Evolutionary conservation across 129 eudicot genomes (phyloP).

Genomic region (Tagetes erecta): DNA sequence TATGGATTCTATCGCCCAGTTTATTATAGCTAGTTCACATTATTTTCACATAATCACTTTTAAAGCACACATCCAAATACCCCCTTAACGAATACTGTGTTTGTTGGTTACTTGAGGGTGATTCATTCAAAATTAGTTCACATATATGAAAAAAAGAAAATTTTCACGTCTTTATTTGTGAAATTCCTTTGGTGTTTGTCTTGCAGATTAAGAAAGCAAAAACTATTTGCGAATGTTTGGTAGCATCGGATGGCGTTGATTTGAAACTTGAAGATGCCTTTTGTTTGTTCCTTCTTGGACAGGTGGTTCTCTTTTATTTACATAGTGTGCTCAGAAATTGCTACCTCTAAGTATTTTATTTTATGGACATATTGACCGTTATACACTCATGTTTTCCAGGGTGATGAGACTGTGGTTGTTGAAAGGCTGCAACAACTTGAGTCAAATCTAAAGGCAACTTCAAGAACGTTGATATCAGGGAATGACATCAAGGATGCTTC

Average conservation of each 20-base stretch:
- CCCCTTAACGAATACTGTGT: background rate
- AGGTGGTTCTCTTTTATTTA: conserved; percentile 45
- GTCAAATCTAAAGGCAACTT: conserved; percentile 46
- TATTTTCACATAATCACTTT: background rate
- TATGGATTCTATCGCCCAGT: background rate
- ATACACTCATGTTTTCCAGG: conserved; percentile 47
- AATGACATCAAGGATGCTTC: conserved; percentile 63
- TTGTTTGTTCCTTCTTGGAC: conserved; percentile 87
- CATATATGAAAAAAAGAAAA: background rate
- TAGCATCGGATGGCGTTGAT: conserved; percentile 81
- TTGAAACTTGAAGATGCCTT: conserved; percentile 89
- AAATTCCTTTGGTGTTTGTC: background rate
- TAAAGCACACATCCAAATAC: background rate
- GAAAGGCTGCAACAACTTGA: conserved; percentile 74
- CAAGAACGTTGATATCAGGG: conserved; percentile 53
- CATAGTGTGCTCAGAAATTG: conserved; percentile 5
- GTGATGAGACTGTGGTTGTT: conserved; percentile 72
- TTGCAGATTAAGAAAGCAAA: conserved; percentile 74
- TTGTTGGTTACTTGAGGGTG: conserved; percentile 20
- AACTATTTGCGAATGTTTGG: conserved; percentile 72
- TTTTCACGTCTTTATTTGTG: conserved; percentile 13
- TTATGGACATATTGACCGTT: conserved; percentile 15
- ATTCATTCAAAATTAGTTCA: background rate
- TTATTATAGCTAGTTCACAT: background rate
- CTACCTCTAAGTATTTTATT: background rate